Evolutionary conservation across 78 protist species (phyloP).

Genomic region (Neovahlkampfia damariscottae): DNA sequence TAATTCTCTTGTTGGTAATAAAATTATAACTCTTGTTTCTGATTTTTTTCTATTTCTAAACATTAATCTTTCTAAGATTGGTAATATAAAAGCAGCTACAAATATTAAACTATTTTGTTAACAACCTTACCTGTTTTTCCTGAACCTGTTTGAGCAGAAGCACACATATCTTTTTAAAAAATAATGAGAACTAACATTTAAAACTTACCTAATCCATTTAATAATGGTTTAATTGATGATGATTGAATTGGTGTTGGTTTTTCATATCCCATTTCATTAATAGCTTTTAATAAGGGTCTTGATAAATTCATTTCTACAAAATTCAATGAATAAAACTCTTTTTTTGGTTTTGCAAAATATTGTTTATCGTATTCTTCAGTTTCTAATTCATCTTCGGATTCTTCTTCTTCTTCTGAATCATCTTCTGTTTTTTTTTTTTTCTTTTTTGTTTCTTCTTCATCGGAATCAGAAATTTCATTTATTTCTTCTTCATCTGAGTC

Average conservation of each 20-base stretch:
- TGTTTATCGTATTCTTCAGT: neutral
- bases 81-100: constrained; percentile 69
- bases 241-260: constrained; percentile 27
- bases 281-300: neutral
- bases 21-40: constrained; percentile 24
- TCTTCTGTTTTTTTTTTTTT: constrained; percentile 11
- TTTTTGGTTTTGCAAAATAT: neutral
- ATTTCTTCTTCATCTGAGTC: neutral
- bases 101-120: no score
- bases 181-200: no score
- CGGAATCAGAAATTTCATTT: constrained; percentile 13
- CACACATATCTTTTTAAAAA: constrained; percentile 60
- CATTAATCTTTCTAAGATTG: constrained; percentile 57
- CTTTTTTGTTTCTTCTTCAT: constrained; percentile 9
- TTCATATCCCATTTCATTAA: constrained; percentile 5
- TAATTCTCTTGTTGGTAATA: constrained; percentile 79
- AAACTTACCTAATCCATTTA: no score
- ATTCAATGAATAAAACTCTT: neutral
- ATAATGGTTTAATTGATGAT: constrained; percentile 42
- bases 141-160: constrained; percentile 75
- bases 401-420: neutral
- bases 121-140: constrained; percentile 91
- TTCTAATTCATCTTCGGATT: constrained; percentile 5
- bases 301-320: neutral
- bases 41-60: constrained; percentile 11